phyloP scores from a whole-genome alignment of 2,329 filamentous ascomycete species.

The Beauveria sp. region DNA sequence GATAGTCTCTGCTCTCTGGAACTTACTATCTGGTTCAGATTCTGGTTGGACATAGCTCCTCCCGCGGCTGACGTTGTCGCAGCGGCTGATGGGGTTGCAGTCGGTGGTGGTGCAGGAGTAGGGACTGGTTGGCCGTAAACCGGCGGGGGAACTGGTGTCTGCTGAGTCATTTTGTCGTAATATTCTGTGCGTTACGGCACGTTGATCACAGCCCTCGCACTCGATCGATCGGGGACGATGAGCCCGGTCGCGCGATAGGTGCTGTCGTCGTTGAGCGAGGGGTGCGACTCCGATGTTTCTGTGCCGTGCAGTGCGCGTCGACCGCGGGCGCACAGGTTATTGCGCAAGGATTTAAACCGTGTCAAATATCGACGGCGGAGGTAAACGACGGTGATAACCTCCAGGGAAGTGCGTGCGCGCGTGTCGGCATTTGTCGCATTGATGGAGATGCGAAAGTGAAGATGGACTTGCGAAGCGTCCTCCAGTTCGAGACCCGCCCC shows the following conservation, averaged over 20 bases:
- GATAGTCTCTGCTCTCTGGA: slow-evolving; percentile 14
- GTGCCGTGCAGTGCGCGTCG: neutral
- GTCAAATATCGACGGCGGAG: no score
- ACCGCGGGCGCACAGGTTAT: neutral
- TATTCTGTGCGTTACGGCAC: no score
- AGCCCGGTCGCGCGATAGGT: neutral
- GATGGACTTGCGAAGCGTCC: neutral
- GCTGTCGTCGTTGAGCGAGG: neutral
- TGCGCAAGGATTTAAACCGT: neutral
- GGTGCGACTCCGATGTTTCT: neutral
- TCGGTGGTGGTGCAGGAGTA: slow-evolving; percentile 22
- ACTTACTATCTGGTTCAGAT: slow-evolving; percentile 92
- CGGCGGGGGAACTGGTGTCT: slow-evolving; percentile 6
- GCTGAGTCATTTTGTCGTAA: slow-evolving; percentile 1
- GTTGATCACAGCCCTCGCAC: no score
- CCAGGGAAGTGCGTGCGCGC: neutral
- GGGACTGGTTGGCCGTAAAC: slow-evolving; percentile 23
- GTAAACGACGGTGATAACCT: neutral
- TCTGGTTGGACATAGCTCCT: slow-evolving; percentile 66
- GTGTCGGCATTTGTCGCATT: neutral
- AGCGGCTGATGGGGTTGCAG: slow-evolving; percentile 19
- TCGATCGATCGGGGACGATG: neutral
- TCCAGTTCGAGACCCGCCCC: neutral
- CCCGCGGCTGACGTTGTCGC: slow-evolving; percentile 27
- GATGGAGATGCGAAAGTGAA: neutral